These are phyloP conservation scores for Themeda triandra DNA, from an alignment of 176 grass and related monocot species.

Conservation along the genomic window DNA sequence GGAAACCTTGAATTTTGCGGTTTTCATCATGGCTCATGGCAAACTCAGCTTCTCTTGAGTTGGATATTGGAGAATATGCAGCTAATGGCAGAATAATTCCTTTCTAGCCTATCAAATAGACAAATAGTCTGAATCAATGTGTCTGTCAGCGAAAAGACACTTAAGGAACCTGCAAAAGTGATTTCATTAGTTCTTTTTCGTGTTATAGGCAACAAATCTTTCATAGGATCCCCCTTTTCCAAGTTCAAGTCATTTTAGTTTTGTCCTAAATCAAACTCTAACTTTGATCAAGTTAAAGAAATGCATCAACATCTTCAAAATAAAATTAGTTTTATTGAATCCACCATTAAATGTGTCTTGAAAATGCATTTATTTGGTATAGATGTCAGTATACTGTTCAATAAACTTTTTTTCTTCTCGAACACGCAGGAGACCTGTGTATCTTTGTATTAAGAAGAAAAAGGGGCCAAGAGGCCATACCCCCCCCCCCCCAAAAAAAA, in stretches of 20 bases:
- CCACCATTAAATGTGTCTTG: neutral
- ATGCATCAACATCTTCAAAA: neutral
- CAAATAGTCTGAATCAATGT: neutral
- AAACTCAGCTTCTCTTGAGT: neutral
- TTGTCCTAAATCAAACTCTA: neutral
- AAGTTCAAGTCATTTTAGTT: neutral
- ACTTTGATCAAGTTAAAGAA: neutral
- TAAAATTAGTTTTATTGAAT: neutral
- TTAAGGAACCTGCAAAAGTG: neutral
- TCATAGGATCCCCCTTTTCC: neutral
- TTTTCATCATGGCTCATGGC: neutral
- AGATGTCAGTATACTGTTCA: neutral
- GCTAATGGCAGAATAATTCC: neutral
- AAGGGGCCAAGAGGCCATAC: too few relatives aligned
- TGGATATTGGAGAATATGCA: neutral
- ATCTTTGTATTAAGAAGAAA: too few relatives aligned
- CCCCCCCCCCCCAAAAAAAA: too few relatives aligned
- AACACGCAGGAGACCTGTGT: too few relatives aligned
- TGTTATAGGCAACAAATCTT: neutral
- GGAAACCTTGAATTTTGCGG: neutral
- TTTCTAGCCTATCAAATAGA: neutral
- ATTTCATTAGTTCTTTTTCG: neutral
- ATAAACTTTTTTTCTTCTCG: too few relatives aligned
- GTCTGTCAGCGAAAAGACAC: neutral
- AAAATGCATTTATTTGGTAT: neutral